Percentiles rank a stretch among this genome's conserved stretches.
Conservation (phyloP, 2,329 filamentous ascomycete species). For the Metarhizium rileyi region DNA sequence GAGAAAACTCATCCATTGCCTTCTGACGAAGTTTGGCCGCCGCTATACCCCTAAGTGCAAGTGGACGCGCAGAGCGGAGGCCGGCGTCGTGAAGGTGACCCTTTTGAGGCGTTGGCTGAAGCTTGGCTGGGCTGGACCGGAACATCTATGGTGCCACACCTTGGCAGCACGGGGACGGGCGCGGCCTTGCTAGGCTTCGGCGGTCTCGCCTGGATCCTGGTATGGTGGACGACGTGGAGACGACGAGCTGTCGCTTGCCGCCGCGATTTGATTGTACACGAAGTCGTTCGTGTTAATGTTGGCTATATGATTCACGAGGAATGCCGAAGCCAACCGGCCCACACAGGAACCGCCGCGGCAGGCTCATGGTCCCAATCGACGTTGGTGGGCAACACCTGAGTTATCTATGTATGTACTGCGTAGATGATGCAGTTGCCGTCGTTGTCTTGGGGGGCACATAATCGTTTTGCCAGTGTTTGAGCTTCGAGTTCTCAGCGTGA, state of each 20-base stretch:
- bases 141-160: conserved; percentile 9
- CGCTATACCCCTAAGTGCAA: conserved; percentile 51
- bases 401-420: neutral
- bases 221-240: neutral
- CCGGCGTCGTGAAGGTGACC: conserved; percentile 6
- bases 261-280: too few relatives aligned
- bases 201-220: neutral
- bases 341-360: neutral
- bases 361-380: neutral
- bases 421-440: too few relatives aligned
- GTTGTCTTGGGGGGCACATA: too few relatives aligned
- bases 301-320: neutral
- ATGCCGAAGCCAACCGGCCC: conserved; percentile 8
- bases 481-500: too few relatives aligned
- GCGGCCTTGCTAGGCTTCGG: neutral
- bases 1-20: conserved; percentile 3
- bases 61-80: conserved; percentile 29
- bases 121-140: conserved; percentile 7
- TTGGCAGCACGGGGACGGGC: conserved; percentile 4
- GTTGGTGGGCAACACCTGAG: neutral
- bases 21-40: conserved; percentile 10
- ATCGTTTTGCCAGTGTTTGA: too few relatives aligned
- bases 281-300: too few relatives aligned
- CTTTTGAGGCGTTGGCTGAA: conserved; percentile 8
- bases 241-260: neutral